These are phyloP conservation scores for Lactarius psammicola DNA, from an alignment of 768 basidiomycete species.

Conservation along the genomic window DNA sequence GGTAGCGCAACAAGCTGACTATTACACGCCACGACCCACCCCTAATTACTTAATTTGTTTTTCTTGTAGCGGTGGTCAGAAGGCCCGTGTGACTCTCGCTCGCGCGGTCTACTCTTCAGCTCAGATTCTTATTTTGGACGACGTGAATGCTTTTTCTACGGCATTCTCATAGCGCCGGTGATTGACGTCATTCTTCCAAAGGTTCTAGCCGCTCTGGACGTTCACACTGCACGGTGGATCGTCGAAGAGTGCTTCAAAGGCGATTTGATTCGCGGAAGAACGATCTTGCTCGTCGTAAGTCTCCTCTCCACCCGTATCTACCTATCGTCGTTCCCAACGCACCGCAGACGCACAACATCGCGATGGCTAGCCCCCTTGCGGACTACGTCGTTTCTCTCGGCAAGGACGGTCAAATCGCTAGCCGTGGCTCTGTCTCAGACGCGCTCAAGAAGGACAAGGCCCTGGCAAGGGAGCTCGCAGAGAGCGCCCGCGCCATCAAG, in stretches of 20 bases:
- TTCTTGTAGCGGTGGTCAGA: conserved; percentile 50
- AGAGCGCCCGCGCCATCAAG: conserved; percentile 31
- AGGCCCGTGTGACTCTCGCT: conserved; percentile 57
- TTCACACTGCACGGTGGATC: conserved; percentile 52
- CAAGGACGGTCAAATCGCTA: conserved; percentile 50
- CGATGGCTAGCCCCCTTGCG: conserved; percentile 52
- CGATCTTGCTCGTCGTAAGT: conserved; percentile 51
- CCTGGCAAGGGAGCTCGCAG: conserved; percentile 33
- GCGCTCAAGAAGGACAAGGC: conserved; percentile 43
- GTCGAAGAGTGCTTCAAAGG: conserved; percentile 51
- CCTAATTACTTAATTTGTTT: neutral
- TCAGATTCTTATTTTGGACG: conserved; percentile 65
- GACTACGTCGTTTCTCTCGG: conserved; percentile 56
- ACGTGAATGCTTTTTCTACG: conserved; percentile 42
- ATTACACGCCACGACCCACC: neutral
- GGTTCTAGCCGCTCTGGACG: conserved; percentile 51
- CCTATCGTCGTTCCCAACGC: neutral
- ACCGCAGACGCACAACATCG: conserved; percentile 50
- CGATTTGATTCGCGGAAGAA: conserved; percentile 47
- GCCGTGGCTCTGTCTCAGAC: conserved; percentile 50
- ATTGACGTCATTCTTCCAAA: conserved; percentile 15
- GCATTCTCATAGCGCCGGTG: neutral
- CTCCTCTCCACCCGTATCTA: neutral
- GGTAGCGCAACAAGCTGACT: conserved; percentile 24
- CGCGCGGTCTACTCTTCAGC: conserved; percentile 60